A percentile compares a stretch with the other conserved stretches of the same genome.
Evolutionary conservation across 345 rosid genomes (phyloP).

Genomic region (Rhizophora apiculata): DNA sequence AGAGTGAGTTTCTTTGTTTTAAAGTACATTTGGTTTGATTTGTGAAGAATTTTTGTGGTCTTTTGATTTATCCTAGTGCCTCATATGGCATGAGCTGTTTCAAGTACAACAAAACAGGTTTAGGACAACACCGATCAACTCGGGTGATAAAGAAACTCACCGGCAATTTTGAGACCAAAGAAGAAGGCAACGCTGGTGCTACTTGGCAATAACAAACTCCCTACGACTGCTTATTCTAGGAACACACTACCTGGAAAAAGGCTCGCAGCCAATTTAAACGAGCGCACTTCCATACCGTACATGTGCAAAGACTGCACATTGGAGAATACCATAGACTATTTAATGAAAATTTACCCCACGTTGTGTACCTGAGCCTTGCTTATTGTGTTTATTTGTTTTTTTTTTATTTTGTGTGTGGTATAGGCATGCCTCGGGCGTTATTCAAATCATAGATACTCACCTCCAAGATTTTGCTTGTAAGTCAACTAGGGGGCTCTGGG

Average conservation of each 20-base stretch:
- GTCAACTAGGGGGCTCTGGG: no score
- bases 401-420: no score
- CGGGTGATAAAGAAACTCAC: constrained; percentile 29
- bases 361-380: neutral
- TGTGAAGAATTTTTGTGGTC: neutral
- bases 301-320: constrained; percentile 61
- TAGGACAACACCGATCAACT: constrained; percentile 19
- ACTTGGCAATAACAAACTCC: constrained; percentile 26
- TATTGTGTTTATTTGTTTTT: no score
- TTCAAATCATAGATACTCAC: no score
- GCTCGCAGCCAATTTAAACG: constrained; percentile 48
- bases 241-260: constrained; percentile 37
- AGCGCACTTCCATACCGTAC: constrained; percentile 58
- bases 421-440: no score
- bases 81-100: constrained; percentile 37
- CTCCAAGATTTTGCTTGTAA: no score
- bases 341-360: neutral
- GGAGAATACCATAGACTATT: constrained; percentile 26
- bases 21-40: neutral
- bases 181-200: constrained; percentile 21
- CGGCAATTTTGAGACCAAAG: constrained; percentile 26
- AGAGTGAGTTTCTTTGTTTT: constrained; percentile 26
- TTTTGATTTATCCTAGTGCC: no score
- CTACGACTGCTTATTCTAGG: constrained; percentile 26
- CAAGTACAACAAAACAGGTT: constrained; percentile 25